Conservation (phyloP, 768 basidiomycete genomes). For the Psilocybe cyanescens region DNA sequence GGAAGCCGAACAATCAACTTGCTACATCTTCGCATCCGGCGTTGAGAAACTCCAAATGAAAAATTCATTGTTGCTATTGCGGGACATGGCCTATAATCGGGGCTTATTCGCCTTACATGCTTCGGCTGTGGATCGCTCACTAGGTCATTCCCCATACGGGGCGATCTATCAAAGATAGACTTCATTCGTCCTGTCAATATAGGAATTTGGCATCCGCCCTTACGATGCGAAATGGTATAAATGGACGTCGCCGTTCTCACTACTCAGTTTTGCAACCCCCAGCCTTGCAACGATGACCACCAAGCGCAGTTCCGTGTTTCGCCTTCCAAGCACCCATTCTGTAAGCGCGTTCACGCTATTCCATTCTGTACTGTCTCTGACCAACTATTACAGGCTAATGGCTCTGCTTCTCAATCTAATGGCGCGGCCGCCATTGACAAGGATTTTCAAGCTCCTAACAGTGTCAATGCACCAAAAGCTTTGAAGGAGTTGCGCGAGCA, state of each 20-base stretch:
- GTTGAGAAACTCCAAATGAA: background rate
- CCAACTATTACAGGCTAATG: slow-evolving; percentile 7
- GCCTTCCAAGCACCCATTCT: slow-evolving; percentile 3
- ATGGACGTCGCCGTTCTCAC: slow-evolving; percentile 4
- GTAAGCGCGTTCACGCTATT: background rate
- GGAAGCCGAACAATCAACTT: slow-evolving; percentile 20
- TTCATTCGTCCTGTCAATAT: slow-evolving; percentile 18
- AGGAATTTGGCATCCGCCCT: background rate
- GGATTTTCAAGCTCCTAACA: slow-evolving; percentile 22
- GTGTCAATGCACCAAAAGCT: slow-evolving; percentile 31
- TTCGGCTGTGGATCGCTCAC: background rate
- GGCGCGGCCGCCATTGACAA: slow-evolving; percentile 17
- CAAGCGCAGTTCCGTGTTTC: slow-evolving; percentile 15
- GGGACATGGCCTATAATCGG: background rate
- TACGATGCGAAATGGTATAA: slow-evolving; percentile 6
- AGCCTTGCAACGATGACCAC: slow-evolving; percentile 4
- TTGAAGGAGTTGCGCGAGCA: slow-evolving; percentile 48
- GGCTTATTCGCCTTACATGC: slow-evolving; percentile 18
- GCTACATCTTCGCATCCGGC: background rate
- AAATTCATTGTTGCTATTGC: background rate
- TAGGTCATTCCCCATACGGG: slow-evolving; percentile 2
- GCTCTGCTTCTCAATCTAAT: slow-evolving; percentile 3
- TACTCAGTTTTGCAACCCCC: background rate
- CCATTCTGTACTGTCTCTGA: background rate
- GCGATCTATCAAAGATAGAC: slow-evolving; percentile 7